Conservation (phyloP, 2,329 filamentous ascomycete species). For the Hypoxylon sp. region DNA sequence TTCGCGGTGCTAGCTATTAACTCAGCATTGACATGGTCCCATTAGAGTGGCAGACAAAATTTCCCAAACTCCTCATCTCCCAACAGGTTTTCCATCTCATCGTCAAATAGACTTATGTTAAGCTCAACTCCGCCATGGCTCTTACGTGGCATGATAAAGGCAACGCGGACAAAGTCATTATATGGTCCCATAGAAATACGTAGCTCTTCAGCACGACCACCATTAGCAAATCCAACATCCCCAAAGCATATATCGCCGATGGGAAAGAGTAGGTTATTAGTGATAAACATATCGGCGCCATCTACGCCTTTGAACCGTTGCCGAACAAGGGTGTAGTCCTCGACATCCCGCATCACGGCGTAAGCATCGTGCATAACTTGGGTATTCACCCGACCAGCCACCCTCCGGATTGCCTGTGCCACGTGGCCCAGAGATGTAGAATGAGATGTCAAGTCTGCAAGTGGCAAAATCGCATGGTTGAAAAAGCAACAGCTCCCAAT, state of each 20-base stretch:
- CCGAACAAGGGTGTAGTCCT: neutral
- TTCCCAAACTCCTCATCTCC: conserved; percentile 29
- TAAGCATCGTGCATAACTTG: neutral
- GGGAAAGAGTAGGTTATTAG: neutral
- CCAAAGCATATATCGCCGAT: neutral
- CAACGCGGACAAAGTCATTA: neutral
- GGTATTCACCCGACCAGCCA: neutral
- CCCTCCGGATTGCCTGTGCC: neutral
- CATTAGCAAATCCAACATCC: neutral
- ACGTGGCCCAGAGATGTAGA: neutral
- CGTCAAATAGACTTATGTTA: conserved; percentile 32
- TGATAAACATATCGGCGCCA: neutral
- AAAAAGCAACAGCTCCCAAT: neutral
- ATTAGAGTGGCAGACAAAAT: neutral
- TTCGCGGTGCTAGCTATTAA: neutral
- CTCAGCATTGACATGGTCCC: neutral
- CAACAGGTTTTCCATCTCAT: conserved; percentile 37
- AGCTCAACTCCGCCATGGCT: conserved; percentile 39
- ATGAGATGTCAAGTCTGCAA: neutral
- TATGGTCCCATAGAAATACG: neutral
- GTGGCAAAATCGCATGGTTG: neutral
- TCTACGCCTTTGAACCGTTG: neutral
- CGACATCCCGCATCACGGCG: neutral
- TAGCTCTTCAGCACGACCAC: neutral
- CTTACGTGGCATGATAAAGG: conserved; percentile 26